These are phyloP conservation scores for Nidula microcarpa DNA, from an alignment of 768 basidiomycete genomes.

Conservation along the genomic window DNA sequence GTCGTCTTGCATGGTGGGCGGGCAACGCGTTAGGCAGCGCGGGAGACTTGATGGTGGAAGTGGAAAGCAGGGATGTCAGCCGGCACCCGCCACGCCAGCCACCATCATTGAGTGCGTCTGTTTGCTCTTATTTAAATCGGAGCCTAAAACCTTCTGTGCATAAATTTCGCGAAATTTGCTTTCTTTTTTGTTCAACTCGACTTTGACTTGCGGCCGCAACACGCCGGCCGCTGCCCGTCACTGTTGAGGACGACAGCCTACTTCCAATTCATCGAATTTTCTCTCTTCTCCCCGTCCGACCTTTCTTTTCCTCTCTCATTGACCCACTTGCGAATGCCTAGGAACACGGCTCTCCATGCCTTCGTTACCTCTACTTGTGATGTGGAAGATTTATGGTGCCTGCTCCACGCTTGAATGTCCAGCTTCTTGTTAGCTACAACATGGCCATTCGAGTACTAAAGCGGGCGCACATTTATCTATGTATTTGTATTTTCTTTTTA, in stretches of 20 bases:
- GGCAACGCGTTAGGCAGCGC: constrained; percentile 21
- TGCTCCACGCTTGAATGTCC: constrained; percentile 80
- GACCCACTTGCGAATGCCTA: constrained; percentile 70
- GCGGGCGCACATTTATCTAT: constrained; percentile 43
- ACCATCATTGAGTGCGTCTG: constrained; percentile 7
- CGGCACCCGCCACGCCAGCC: neutral
- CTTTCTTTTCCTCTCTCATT: constrained; percentile 11
- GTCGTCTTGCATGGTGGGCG: constrained; percentile 57
- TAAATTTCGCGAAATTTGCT: neutral
- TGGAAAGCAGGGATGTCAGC: constrained; percentile 21
- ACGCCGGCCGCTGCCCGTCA: no score
- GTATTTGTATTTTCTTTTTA: neutral
- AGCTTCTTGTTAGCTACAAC: constrained; percentile 31
- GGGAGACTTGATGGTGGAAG: constrained; percentile 32
- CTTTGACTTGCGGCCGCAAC: no score
- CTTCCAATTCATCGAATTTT: constrained; percentile 3
- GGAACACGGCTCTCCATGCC: constrained; percentile 71
- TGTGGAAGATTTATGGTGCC: constrained; percentile 60
- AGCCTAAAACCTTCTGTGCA: constrained; percentile 1
- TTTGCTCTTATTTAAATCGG: constrained; percentile 26
- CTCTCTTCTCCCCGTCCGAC: constrained; percentile 5
- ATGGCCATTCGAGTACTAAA: constrained; percentile 82
- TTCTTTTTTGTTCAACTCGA: neutral
- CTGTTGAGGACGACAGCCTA: no score
- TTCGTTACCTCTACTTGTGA: constrained; percentile 76